These are phyloP conservation scores for Kodamaea plutei DNA, from an alignment of 1,139 yeast genomes.

Conservation along the genomic window DNA sequence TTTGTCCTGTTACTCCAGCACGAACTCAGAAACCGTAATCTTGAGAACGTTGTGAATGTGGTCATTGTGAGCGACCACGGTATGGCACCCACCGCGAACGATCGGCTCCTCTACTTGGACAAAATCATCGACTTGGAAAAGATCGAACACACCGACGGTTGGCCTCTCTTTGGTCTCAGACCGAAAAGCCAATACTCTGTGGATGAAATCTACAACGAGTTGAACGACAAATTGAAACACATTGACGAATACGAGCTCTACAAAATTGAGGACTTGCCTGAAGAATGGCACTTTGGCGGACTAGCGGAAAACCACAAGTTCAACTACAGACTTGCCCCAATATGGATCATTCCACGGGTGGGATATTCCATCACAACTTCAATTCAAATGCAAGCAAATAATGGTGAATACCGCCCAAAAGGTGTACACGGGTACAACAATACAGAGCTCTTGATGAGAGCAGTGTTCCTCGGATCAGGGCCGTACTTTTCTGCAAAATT, in stretches of 20 bases:
- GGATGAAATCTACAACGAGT: constrained; percentile 34
- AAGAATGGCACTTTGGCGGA: constrained; percentile 66
- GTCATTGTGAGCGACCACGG: constrained; percentile 88
- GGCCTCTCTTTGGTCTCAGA: constrained; percentile 82
- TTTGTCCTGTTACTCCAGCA: constrained; percentile 49
- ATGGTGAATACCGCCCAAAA: constrained; percentile 51
- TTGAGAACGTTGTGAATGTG: constrained; percentile 64
- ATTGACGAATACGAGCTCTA: constrained; percentile 43
- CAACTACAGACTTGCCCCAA: constrained; percentile 68
- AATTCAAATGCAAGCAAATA: constrained; percentile 48
- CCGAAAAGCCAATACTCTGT: constrained; percentile 40
- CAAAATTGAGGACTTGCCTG: constrained; percentile 56
- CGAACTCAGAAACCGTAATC: constrained; percentile 51
- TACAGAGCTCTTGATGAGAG: constrained; percentile 75
- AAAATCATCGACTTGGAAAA: constrained; percentile 54
- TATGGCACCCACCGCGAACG: constrained; percentile 81
- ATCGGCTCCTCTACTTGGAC: constrained; percentile 62
- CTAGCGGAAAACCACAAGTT: constrained; percentile 34
- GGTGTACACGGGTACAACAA: constrained; percentile 88
- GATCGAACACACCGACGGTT: constrained; percentile 71
- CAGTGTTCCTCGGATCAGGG: constrained; percentile 74
- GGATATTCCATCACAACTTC: constrained; percentile 77
- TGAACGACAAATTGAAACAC: constrained; percentile 21
- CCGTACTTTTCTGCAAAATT: constrained; percentile 56
- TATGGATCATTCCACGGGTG: constrained; percentile 79